These are phyloP conservation scores for Colletotrichum simmondsii DNA, from an alignment of 2,329 filamentous ascomycete species.

Conservation along the genomic window DNA sequence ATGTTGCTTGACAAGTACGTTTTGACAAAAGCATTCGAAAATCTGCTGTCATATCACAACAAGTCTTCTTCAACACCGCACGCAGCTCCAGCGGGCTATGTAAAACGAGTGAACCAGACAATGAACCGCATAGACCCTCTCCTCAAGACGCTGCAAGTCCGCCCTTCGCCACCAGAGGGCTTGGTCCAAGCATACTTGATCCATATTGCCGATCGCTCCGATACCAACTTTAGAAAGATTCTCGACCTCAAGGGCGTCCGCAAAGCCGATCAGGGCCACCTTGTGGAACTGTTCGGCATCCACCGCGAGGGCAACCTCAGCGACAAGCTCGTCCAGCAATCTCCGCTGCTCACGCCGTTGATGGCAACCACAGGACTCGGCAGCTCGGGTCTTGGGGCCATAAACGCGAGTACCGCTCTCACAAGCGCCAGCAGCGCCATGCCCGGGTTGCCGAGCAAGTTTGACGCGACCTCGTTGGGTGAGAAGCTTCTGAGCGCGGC, in stretches of 20 bases:
- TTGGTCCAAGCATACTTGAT: constrained; percentile 97
- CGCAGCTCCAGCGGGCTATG: constrained; percentile 69
- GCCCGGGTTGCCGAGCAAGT: constrained; percentile 63
- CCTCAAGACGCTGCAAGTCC: constrained; percentile 96
- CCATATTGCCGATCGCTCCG: constrained; percentile 93
- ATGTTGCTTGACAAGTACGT: constrained; percentile 97
- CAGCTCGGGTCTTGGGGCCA: constrained; percentile 44
- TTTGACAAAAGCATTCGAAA: constrained; percentile 81
- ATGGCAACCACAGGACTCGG: constrained; percentile 57
- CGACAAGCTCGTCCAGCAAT: constrained; percentile 76
- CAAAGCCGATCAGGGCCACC: constrained; percentile 82
- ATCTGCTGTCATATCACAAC: constrained; percentile 74
- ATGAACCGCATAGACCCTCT: constrained; percentile 91
- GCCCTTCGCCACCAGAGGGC: constrained; percentile 88
- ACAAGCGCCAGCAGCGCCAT: constrained; percentile 44
- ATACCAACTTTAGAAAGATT: constrained; percentile 95
- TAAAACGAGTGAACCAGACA: constrained; percentile 85
- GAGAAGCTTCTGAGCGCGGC: constrained; percentile 91
- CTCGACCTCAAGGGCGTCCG: constrained; percentile 94
- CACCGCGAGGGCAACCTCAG: constrained; percentile 82
- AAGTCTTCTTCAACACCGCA: constrained; percentile 49
- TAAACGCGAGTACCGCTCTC: constrained; percentile 56
- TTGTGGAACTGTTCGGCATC: constrained; percentile 85
- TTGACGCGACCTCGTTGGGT: constrained; percentile 85
- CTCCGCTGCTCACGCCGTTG: constrained; percentile 77